Evolutionary conservation across 2,329 filamentous ascomycete species (phyloP).

Genomic region (Fusarium pilosicola): DNA sequence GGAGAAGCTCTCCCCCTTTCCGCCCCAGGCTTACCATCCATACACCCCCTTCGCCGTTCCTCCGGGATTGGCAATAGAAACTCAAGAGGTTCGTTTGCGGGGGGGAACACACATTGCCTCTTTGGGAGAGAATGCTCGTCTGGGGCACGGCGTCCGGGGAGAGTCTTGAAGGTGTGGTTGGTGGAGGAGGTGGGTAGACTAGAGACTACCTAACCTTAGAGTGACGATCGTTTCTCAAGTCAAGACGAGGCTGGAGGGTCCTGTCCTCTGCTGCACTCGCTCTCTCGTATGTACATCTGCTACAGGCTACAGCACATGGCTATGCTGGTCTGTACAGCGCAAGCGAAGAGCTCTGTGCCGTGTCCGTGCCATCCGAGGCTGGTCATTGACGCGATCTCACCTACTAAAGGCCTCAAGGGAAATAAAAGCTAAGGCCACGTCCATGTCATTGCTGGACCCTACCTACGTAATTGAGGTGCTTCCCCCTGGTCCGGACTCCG

Average conservation of each 20-base stretch:
- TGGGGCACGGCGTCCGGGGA: slow-evolving; percentile 24
- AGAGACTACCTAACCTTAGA: slow-evolving; percentile 16
- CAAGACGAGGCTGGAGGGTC: not conserved
- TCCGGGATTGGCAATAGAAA: slow-evolving; percentile 31
- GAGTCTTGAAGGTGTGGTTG: slow-evolving; percentile 34
- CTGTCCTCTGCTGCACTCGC: not conserved
- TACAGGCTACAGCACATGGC: not conserved
- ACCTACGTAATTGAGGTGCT: slow-evolving; percentile 35
- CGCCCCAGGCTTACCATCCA: not conserved
- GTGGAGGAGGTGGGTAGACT: slow-evolving; percentile 33
- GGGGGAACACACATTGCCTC: slow-evolving; percentile 28
- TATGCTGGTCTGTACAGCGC: not conserved
- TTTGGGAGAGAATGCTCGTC: slow-evolving; percentile 27
- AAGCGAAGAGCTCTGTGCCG: not conserved
- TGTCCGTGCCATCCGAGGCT: slow-evolving; percentile 20
- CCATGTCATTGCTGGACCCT: slow-evolving; percentile 33
- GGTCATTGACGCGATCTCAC: slow-evolving; percentile 22
- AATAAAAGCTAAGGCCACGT: slow-evolving; percentile 6
- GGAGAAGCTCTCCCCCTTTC: not conserved
- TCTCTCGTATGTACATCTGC: too few relatives aligned
- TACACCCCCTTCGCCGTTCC: slow-evolving; percentile 29
- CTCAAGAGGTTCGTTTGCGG: slow-evolving; percentile 18
- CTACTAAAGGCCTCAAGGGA: slow-evolving; percentile 14
- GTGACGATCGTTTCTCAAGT: slow-evolving; percentile 8
- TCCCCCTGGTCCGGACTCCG: not conserved